These are phyloP conservation scores for Geotrichum citri-aurantii DNA, from an alignment of 1,139 yeast species.

Conservation along the genomic window DNA sequence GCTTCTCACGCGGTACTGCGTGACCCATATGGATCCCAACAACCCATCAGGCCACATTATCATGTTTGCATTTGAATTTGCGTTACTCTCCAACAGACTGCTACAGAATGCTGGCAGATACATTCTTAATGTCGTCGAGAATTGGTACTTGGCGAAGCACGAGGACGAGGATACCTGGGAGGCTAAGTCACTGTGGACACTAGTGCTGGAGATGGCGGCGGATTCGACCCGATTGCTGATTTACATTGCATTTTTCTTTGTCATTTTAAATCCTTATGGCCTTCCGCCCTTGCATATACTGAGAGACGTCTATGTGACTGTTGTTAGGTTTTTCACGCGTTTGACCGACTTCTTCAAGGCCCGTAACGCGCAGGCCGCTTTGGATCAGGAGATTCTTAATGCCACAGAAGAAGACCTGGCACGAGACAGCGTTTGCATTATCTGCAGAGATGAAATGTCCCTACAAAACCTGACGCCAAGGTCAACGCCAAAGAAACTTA, in stretches of 20 bases:
- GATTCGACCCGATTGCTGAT: slow-evolving; percentile 38
- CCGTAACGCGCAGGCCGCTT: slow-evolving; percentile 55
- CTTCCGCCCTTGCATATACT: slow-evolving; percentile 58
- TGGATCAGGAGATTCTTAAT: slow-evolving; percentile 54
- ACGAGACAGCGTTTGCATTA: slow-evolving; percentile 63
- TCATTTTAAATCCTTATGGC: slow-evolving; percentile 44
- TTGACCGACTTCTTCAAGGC: slow-evolving; percentile 49
- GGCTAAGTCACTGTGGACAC: slow-evolving; percentile 54
- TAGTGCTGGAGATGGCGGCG: slow-evolving; percentile 51
- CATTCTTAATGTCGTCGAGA: slow-evolving; percentile 53
- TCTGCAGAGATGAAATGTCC: slow-evolving; percentile 80
- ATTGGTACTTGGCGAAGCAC: slow-evolving; percentile 42
- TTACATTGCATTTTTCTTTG: slow-evolving; percentile 49
- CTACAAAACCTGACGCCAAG: slow-evolving; percentile 32
- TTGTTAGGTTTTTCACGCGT: slow-evolving; percentile 46
- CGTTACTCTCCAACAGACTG: slow-evolving; percentile 55
- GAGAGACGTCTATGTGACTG: slow-evolving; percentile 58
- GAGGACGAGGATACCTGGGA: slow-evolving; percentile 71
- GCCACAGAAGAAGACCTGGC: slow-evolving; percentile 61
- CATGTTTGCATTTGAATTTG: slow-evolving; percentile 76
- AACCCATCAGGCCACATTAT: slow-evolving; percentile 38
- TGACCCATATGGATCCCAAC: slow-evolving; percentile 47
- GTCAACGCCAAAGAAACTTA: slow-evolving; percentile 63
- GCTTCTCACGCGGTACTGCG: slow-evolving; percentile 49
- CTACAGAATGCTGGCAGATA: slow-evolving; percentile 47